Base-by-base conservation (phyloP, 306 rosid genomes). In the Corylus americana region DNA sequence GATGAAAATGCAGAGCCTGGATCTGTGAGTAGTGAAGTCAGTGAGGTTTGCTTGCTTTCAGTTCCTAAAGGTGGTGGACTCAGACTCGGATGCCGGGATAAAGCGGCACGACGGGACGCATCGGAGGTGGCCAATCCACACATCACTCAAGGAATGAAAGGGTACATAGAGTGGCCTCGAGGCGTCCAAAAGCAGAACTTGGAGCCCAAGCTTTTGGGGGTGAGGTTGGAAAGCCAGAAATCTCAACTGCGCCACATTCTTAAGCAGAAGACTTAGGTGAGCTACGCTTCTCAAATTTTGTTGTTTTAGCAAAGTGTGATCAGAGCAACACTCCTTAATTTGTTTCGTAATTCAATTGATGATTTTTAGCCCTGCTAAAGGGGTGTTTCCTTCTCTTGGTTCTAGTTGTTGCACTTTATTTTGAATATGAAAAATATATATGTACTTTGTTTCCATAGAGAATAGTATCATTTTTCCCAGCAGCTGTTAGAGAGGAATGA, bases 141-240 rank as follows among this genome's bases (percentile, higher is more conserved):
- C 82, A 85, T 91, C 70, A 75, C 84, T 73, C 86, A 89, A 57
- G 96, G 87, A 75, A 91, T 86, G 84, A 85, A 81, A 78, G 97
- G 98, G 5, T 63, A 87, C 75, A 78, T 85, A 22, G 93, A 87
- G 74, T 88, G 96, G 94, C 96, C 89, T 4, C 78, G 79, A 62
- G 86, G 82, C 29, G 57, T 71, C 49, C 78, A 82, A 58, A 90
- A 75, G 81, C 70, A 71, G 45, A 76, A 76, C 54, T 68, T 76
- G 20, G 88, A 83, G 86, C 69, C 76, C 20, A 86, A 85, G 55
- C 64, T 80, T 63, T 79, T 86, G 74, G 92, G 85, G 71, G 90
- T 79, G 42, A 91, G 70, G 74, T 85, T 88, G 42, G 69, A 85
- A 85, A 89, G 45, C 86, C 92, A 89, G 67, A 93, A 87, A 83